Evolutionary conservation across 2,329 filamentous ascomycete species (phyloP), one percentile per base, ranked within the genome.

Genomic region (Fusarium illudens): DNA sequence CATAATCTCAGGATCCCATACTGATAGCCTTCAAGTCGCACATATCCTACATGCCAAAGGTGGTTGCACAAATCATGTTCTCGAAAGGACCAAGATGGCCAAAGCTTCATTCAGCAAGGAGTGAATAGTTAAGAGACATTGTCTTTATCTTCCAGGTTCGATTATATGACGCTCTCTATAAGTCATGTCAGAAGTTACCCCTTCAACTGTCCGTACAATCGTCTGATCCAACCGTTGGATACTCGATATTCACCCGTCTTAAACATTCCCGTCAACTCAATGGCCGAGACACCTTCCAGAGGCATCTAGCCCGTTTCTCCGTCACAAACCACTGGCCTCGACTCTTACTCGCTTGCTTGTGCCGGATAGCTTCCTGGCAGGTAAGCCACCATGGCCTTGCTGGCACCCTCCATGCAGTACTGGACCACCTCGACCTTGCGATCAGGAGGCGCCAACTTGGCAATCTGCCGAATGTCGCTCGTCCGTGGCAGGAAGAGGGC

Each of bases 371-470:
- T 71, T 5, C 73, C 78, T 4, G 86, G 86, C 20, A 90, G 80
- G 71, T 88, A 90, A 29, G 85, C 87, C n/a, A 89, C 87, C 77
- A 90, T 79, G 56, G 90, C 92, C 80, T 97, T 97, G 78, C 94
- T 97, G 7, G 92, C 92, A 12, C 94, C 93, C 72, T 92, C 86
- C 82, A 97, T 92, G 75, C 94, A 97, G 77, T 98, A 98, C 81
- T 99, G 96, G 50, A 92, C 88, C 25, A 95, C 89, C 44, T 91
- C 88, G 17, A 93, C 83, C 79, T 91, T 92, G 22, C 77, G 80
- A 11, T 80, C 79, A 3, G 80, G 68, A 1, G 83, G 82, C 1
- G 80, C 82, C 30, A 90, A 74, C 67, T 78, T 84, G 4, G 92
- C 92, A 65, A 97, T 84, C 78, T 97, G 94, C 52, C 89, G 86